Evolutionary conservation across 352 stramenopile genomes (phyloP), one percentile per base, ranked within the genome.

Genomic region (Globisporangium lucens): DNA sequence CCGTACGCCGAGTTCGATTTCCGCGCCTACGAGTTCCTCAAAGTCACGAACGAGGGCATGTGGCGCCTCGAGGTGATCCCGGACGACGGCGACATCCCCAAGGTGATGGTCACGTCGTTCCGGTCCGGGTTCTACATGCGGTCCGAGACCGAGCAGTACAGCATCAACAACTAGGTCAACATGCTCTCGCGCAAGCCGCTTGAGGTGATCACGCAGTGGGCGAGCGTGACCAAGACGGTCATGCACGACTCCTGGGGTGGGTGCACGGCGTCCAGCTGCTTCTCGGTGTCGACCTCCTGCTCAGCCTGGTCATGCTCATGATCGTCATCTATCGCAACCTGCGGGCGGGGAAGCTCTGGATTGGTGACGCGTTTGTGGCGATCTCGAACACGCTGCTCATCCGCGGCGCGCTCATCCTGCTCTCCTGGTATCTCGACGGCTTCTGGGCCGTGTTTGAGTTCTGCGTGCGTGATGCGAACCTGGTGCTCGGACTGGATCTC

Each of bases 391-490:
- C 56, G 2, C 53, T 80, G 0, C 57, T 76, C 9, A 0, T 73
- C 5, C 67, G 71, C 0, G 71, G 70, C 1, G 24, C 74, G 2
- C 15, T 79, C 2, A 60, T 83, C 12, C 27, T 81, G 0, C 3
- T 70, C 1, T 74, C 74, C 2, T 83, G 75, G 67, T 71, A 72
- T 46, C 4, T 79, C 1, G 68, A 78, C 47, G 55, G 41, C 9
- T 83, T 80, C 47, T 85, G 77, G 77, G 67, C 71, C 0, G 33
- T 85, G 13, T 71, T 68, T 24, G 75, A 80, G 66, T 83, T 79
- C 46, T 71, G 66, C 7, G 62, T 83, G 58, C 66, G 61, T 20
- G 71, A 70, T 27, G 68, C 75, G 9, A 53, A 71, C 7, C 69
- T 63, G 3, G 36, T 79, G 8, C 56, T 66, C 1, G 59, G 59